Conservation (phyloP, 2,329 filamentous ascomycete species). For the Didymella exigua region DNA sequence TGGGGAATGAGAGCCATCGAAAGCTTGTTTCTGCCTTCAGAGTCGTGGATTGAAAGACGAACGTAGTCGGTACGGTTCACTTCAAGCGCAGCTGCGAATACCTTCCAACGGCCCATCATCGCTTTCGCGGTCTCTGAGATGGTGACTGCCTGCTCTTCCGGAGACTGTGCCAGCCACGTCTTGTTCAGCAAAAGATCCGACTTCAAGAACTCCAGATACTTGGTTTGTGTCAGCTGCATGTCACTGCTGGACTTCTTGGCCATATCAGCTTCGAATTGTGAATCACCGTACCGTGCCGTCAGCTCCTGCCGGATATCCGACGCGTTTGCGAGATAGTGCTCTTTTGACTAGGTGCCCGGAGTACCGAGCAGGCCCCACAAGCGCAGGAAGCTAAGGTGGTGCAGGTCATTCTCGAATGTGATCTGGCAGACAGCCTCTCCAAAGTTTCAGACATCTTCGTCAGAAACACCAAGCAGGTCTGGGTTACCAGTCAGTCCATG, state of each 20-base stretch:
- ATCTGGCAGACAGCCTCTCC: conserved; percentile 26
- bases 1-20: conserved; percentile 37
- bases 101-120: conserved; percentile 42
- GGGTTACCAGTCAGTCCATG: background rate
- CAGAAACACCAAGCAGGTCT: conserved; percentile 52
- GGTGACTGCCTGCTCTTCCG: conserved; percentile 26
- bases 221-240: conserved; percentile 37
- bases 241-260: conserved; percentile 33
- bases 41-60: conserved; percentile 41
- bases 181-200: conserved; percentile 30
- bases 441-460: conserved; percentile 52
- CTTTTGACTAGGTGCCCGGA: conserved; percentile 25
- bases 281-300: conserved; percentile 29
- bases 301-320: conserved; percentile 34
- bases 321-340: conserved; percentile 33
- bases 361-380: conserved; percentile 28
- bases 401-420: conserved; percentile 20
- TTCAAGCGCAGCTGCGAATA: conserved; percentile 31
- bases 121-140: conserved; percentile 36
- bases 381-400: conserved; percentile 28
- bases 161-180: conserved; percentile 21
- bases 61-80: conserved; percentile 29
- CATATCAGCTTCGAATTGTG: conserved; percentile 39
- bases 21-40: conserved; percentile 38
- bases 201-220: conserved; percentile 36